Base-by-base conservation (phyloP, 306 rosid genomes). In the Glycine soja region DNA sequence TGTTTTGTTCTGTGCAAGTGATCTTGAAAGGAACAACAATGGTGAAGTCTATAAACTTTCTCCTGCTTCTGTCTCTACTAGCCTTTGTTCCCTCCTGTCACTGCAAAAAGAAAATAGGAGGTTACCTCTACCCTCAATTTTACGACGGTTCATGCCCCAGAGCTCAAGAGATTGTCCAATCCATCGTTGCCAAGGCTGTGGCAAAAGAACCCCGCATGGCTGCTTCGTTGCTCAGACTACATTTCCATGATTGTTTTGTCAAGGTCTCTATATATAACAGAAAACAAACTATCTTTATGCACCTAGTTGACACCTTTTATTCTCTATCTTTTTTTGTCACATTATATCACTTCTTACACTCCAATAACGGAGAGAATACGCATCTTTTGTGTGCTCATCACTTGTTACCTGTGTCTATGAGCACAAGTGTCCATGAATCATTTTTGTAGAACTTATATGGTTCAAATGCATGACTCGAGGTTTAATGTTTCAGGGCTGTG, bases 211-310 rank as follows among this genome's bases (percentile, higher is more conserved):
- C 93, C 11, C 97, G 98, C 54, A 91, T 87, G 89, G 94, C 98
- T 54, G 99, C 99, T 87, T 95, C 99, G 0, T 71, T 95, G 75
- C 84, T 95, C 65, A 84, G 98, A 74, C 90, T 95, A 46, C 97
- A 91, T 72, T 95, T 95, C 70, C 99, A 95, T 74, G 99, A 95
- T 53, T 95, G 99, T 57, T 95, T 95, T 84, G 99, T 93, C 74
- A 75, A 95, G 99, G 99, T 66, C 45, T 50, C 52, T 61, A 10
- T 48, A 36, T 36, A 36, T 36, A 4, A 36, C 40, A 36, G 40
- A 36, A 36, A 36, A 36, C 40, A 36, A 36, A 36, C 40, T 24
- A 24, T 24, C 30, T 24, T 24, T 24, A 24, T 24, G 2, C 30
- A 24, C 30, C 30, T 24, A 24, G 30, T 24, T 24, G 30, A 24